phyloP scores from a whole-genome alignment of 1,284 basidiomycete species.

The Pulveroboletus sp. region DNA sequence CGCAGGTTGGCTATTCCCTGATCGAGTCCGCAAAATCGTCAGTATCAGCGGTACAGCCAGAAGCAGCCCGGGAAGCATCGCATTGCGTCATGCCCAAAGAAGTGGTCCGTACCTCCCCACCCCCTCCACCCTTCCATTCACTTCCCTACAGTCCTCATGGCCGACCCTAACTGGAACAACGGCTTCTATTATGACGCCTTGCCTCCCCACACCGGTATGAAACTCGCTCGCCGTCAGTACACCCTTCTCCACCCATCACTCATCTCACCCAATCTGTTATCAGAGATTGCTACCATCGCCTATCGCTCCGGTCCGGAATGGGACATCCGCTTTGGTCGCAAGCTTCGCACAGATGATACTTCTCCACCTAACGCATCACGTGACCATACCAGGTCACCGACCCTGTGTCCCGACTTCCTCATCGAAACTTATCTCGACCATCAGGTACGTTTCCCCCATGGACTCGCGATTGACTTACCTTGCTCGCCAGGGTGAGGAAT shows the following conservation, averaged over 20 bases:
- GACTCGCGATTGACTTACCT: background rate
- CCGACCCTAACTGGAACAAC: constrained; percentile 98
- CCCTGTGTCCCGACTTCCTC: constrained; percentile 94
- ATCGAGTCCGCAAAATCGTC: constrained; percentile 85
- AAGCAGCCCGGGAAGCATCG: constrained; percentile 88
- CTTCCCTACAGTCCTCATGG: constrained; percentile 82
- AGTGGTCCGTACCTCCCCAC: constrained; percentile 59
- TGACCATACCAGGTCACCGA: constrained; percentile 49
- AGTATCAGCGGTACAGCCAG: constrained; percentile 94
- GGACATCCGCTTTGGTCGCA: constrained; percentile 94
- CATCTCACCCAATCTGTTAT: background rate
- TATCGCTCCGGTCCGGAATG: constrained; percentile 99
- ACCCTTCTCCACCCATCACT: background rate
- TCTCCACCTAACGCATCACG: background rate
- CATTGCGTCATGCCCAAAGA: constrained; percentile 94
- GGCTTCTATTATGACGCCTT: constrained; percentile 96
- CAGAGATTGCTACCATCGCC: constrained; percentile 98
- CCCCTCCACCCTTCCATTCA: background rate
- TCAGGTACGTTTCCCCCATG: constrained; percentile 49
- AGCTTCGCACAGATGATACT: constrained; percentile 40
- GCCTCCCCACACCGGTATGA: constrained; percentile 98
- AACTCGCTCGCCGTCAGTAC: constrained; percentile 87
- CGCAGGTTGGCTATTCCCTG: constrained; percentile 90
- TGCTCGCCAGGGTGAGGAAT: constrained; percentile 70
- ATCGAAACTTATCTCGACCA: constrained; percentile 99